Conservation (phyloP, 2,329 filamentous ascomycete genomes). For the Orbilia oligospora region DNA sequence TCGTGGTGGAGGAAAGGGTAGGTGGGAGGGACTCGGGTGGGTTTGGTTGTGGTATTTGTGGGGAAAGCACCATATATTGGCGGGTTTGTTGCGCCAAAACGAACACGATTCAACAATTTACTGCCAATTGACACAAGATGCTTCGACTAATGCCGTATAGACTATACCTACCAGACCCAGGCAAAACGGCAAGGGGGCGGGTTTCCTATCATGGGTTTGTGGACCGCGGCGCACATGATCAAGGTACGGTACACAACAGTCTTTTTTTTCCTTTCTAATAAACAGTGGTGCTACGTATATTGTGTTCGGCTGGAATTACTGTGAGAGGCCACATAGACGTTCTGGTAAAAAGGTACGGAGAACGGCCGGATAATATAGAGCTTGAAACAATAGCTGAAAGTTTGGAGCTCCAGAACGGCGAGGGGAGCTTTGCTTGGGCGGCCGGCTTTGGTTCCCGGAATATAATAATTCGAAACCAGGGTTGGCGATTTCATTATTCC, state of each 20-base stretch:
- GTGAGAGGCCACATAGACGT: slow-evolving; percentile 45
- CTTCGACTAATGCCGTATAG: not conserved
- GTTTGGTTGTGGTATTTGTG: slow-evolving; percentile 58
- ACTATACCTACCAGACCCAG: not conserved
- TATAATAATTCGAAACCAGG: slow-evolving; percentile 4
- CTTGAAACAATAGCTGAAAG: slow-evolving; percentile 39
- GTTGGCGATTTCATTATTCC: not conserved
- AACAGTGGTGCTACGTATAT: not conserved
- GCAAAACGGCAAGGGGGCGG: not conserved
- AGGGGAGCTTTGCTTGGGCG: slow-evolving; percentile 5
- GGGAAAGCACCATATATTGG: slow-evolving; percentile 32
- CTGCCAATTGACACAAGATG: not conserved
- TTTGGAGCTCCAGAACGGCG: slow-evolving; percentile 15
- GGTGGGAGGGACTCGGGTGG: slow-evolving; percentile 9
- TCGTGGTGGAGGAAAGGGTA: not conserved
- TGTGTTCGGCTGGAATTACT: not conserved
- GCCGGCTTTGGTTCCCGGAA: slow-evolving; percentile 28
- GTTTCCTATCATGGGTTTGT: not conserved
- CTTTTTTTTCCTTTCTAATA: not conserved
- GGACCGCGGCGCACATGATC: slow-evolving; percentile 29
- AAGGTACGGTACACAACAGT: not conserved
- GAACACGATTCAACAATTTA: slow-evolving; percentile 53
- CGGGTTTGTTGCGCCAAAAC: slow-evolving; percentile 23
- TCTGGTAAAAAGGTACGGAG: slow-evolving; percentile 42
- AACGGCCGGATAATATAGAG: slow-evolving; percentile 35